phyloP scores from a whole-genome alignment of 805 yeast species.

The Lipomyces anomalus region DNA sequence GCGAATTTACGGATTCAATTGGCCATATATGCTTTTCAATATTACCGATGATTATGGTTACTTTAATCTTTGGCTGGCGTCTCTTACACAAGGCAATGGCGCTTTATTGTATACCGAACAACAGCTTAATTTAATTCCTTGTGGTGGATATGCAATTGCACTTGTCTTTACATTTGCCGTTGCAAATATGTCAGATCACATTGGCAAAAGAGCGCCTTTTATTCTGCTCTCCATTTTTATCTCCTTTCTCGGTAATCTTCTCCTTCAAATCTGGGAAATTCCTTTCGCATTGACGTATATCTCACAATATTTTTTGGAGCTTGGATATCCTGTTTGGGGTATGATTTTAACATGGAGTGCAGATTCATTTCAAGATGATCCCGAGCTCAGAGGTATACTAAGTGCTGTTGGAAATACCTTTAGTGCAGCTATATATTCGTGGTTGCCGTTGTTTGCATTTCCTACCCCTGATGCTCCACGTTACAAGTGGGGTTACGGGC shows the following conservation, averaged over 20 bases:
- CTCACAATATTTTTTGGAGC: slow-evolving; percentile 6
- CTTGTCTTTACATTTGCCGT: background rate
- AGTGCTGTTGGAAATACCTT: slow-evolving; percentile 34
- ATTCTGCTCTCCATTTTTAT: slow-evolving; percentile 4
- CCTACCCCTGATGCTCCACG: slow-evolving; percentile 27
- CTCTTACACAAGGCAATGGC: too few species aligned
- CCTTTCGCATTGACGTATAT: slow-evolving; percentile 8
- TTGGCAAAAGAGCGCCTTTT: slow-evolving; percentile 4
- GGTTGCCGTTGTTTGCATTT: slow-evolving; percentile 35
- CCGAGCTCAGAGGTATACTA: slow-evolving; percentile 24
- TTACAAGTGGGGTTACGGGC: slow-evolving; percentile 4
- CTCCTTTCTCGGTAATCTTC: slow-evolving; percentile 6
- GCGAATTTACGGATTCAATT: slow-evolving; percentile 8
- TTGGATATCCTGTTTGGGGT: slow-evolving; percentile 12
- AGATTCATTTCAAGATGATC: slow-evolving; percentile 10
- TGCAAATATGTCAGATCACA: slow-evolving; percentile 8
- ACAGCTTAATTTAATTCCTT: slow-evolving; percentile 8
- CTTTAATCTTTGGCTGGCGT: slow-evolving; percentile 9
- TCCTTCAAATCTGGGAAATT: slow-evolving; percentile 8
- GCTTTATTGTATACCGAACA: slow-evolving; percentile 6
- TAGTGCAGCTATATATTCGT: slow-evolving; percentile 34
- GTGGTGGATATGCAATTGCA: slow-evolving; percentile 10
- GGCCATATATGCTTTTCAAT: slow-evolving; percentile 11
- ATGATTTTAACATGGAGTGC: slow-evolving; percentile 10
- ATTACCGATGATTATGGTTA: slow-evolving; percentile 3